Percentiles rank a stretch among this genome's conserved stretches.
phyloP scores from a whole-genome alignment of 129 eudicot genomes.

The Centaurea solstitialis region DNA sequence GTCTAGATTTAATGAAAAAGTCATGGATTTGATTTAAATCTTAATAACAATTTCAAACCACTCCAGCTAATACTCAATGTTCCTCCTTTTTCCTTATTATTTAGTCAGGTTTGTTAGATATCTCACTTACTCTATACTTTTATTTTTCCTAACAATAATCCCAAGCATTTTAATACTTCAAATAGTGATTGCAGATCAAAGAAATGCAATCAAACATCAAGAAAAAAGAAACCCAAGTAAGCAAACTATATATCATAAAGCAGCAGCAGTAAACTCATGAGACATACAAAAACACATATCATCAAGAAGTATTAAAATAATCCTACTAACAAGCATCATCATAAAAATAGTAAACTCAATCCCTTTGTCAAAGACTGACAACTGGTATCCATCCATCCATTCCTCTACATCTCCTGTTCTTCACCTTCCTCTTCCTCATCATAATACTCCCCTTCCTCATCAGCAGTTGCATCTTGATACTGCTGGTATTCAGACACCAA shows the following conservation, averaged over 20 bases:
- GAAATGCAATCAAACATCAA: background rate
- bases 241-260: background rate
- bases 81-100: too few species aligned
- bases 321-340: background rate
- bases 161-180: too few species aligned
- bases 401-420: conserved; percentile 12
- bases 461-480: conserved; percentile 63
- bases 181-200: background rate
- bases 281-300: background rate
- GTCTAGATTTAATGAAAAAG: background rate
- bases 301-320: background rate
- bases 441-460: conserved; percentile 54
- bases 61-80: too few species aligned
- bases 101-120: too few species aligned
- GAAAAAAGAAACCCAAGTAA: background rate
- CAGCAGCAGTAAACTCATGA: background rate
- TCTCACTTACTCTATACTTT: too few species aligned
- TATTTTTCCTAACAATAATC: too few species aligned
- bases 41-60: too few species aligned
- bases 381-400: conserved; percentile 2
- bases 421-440: conserved; percentile 45
- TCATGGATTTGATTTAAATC: background rate
- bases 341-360: background rate
- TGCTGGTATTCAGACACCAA: conserved; percentile 58
- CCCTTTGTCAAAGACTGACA: conserved; percentile 28